phyloP scores from a whole-genome alignment of 192 early-diverging fungal species.

The Coemansia sp. region DNA sequence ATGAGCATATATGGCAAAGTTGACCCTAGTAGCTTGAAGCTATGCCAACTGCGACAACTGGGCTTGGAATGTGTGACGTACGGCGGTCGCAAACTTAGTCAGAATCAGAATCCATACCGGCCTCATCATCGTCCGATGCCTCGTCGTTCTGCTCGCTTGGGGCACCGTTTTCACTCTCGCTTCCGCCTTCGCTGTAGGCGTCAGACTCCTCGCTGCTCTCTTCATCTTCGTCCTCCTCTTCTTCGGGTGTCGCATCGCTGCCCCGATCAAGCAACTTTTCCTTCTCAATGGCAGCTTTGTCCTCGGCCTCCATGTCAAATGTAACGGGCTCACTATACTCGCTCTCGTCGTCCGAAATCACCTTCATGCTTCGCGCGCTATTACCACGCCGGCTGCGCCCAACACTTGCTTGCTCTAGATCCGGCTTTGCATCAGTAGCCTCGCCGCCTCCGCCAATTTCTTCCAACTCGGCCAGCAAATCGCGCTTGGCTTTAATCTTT shows the following conservation, averaged over 20 bases:
- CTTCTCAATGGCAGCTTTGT: background rate
- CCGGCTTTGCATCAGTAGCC: background rate
- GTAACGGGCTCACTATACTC: background rate
- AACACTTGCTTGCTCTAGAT: background rate
- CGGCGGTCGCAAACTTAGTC: too few relatives aligned
- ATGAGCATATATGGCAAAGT: too few relatives aligned
- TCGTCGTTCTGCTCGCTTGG: conserved; percentile 14
- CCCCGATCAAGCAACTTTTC: background rate
- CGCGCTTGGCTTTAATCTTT: conserved; percentile 58
- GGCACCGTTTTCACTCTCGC: conserved; percentile 17
- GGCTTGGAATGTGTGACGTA: too few relatives aligned
- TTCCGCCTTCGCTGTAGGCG: conserved; percentile 24
- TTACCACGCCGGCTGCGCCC: conserved; percentile 28
- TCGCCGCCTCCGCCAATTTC: conserved; percentile 45
- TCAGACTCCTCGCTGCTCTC: conserved; percentile 11
- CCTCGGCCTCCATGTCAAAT: background rate
- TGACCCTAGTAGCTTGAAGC: too few relatives aligned
- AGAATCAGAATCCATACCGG: background rate
- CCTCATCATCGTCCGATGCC: background rate
- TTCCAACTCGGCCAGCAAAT: conserved; percentile 59
- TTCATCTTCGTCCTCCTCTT: conserved; percentile 9
- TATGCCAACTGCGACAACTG: too few relatives aligned
- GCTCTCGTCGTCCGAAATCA: conserved; percentile 12
- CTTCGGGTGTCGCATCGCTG: background rate
- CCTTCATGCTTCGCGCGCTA: conserved; percentile 8